Conservation (phyloP, 352 stramenopile genomes). For the Phytophthora pini region DNA sequence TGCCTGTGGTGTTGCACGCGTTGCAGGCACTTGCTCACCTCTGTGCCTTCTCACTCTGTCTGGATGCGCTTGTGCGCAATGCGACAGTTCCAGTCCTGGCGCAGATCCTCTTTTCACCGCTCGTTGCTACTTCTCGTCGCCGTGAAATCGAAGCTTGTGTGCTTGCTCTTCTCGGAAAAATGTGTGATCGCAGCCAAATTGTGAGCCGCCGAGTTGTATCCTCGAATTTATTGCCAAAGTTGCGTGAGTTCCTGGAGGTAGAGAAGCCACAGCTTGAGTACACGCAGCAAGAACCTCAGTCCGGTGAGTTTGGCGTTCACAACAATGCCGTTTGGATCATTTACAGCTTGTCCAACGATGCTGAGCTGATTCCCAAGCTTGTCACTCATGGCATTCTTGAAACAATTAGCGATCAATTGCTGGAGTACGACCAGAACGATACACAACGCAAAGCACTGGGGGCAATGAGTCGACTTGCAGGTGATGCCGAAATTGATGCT, state of each 20-base stretch:
- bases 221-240: constrained; percentile 66
- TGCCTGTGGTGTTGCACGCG: constrained; percentile 64
- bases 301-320: constrained; percentile 31
- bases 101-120: constrained; percentile 69
- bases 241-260: constrained; percentile 48
- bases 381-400: constrained; percentile 57
- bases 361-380: constrained; percentile 69
- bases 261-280: constrained; percentile 24
- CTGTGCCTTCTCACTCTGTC: constrained; percentile 64
- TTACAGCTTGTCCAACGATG: constrained; percentile 67
- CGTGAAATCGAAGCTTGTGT: constrained; percentile 44
- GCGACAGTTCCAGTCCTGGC: constrained; percentile 75
- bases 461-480: constrained; percentile 40
- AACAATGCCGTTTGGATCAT: constrained; percentile 63
- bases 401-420: constrained; percentile 47
- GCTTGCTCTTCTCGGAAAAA: constrained; percentile 52
- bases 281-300: constrained; percentile 13
- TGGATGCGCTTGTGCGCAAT: constrained; percentile 75
- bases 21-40: constrained; percentile 66
- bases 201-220: constrained; percentile 64
- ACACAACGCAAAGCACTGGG: constrained; percentile 57
- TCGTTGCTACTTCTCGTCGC: constrained; percentile 42
- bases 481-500: constrained; percentile 20
- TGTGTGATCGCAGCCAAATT: constrained; percentile 56
- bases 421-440: constrained; percentile 39